Percentiles rank a stretch among this genome's conserved stretches.
Evolutionary conservation across 2,329 filamentous ascomycete genomes (phyloP).

Genomic region (Nemania sp.): DNA sequence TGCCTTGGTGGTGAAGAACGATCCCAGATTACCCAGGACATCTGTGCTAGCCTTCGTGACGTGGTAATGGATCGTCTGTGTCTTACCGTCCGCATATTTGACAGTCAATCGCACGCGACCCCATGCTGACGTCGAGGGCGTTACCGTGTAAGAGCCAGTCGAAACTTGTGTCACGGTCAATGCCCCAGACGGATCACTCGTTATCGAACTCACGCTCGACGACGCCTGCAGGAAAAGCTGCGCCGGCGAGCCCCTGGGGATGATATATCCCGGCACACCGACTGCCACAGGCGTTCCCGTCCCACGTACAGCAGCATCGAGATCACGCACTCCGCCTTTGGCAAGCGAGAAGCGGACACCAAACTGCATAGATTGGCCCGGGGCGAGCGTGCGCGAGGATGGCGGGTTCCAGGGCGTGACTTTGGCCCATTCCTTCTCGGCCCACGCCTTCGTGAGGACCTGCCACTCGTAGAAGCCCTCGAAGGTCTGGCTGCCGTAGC

Average conservation of each 20-base stretch:
- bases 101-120: slow-evolving; percentile 54
- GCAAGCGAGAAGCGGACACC: slow-evolving; percentile 57
- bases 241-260: slow-evolving; percentile 51
- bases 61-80: slow-evolving; percentile 60
- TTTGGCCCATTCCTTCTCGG: slow-evolving; percentile 57
- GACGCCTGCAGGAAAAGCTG: slow-evolving; percentile 50
- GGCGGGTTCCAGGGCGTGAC: slow-evolving; percentile 58
- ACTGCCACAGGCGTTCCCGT: slow-evolving; percentile 53
- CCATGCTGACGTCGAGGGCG: slow-evolving; percentile 48
- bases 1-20: slow-evolving; percentile 57
- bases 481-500: slow-evolving; percentile 58
- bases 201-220: slow-evolving; percentile 45
- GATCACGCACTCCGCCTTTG: slow-evolving; percentile 46
- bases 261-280: slow-evolving; percentile 58
- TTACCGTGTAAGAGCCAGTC: slow-evolving; percentile 46
- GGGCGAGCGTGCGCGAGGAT: slow-evolving; percentile 48
- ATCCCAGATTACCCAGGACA: slow-evolving; percentile 50
- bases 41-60: slow-evolving; percentile 53
- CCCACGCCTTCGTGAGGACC: slow-evolving; percentile 55
- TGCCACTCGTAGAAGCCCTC: slow-evolving; percentile 66
- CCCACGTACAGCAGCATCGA: slow-evolving; percentile 50
- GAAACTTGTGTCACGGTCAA: slow-evolving; percentile 41
- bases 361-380: slow-evolving; percentile 50
- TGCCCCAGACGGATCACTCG: slow-evolving; percentile 43
- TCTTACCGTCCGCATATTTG: slow-evolving; percentile 49